Base-by-base conservation (phyloP, 83 land plant species). In the Picea abies region DNA sequence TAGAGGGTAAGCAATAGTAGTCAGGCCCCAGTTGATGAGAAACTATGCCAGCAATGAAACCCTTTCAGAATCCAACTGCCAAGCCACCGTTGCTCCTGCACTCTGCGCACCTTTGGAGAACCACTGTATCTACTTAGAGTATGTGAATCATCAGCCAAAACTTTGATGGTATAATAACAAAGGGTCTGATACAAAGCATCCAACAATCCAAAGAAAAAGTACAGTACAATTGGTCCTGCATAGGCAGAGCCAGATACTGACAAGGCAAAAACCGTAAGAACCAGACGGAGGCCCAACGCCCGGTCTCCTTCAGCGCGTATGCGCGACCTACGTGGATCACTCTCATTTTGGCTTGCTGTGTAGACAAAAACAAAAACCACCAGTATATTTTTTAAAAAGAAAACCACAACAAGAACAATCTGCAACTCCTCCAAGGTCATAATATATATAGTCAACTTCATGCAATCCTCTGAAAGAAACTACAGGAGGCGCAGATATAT, bases 131-230 rank as follows among this genome's bases (percentile, higher is more conserved):
- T 77, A 77, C 81, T 77, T 12, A 83, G 80, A 70, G 52, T 68
- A 25, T 44, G 81, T 41, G 83, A 73, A 52, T 88, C 84, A 25
- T 86, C 79, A 19, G 89, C 63, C 78, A 87, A 87, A 2, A 89
- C 86, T 7, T 9, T 9, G 10, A 96, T 91, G 26, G 89, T 80
- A 95, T 96, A 96, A 80, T 94, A 96, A 81, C 90, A 89, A 86
- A 92, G 79, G 44, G 93, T 94, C 88, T 96, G 98, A 70, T 90
- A 96, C 93, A 96, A 89, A 70, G 97, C 92, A 83, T 94, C 99
- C 39, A 96, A 72, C 88, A 92, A 76, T 0, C 97, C 99, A 71
- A 84, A 96, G 62, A 89, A 66, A 64, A 91, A 86, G 75, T 90
- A 96, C 86, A 94, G 86, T 73, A 90, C 85, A 80, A 92, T 87